Base-by-base conservation (phyloP, 306 rosid genomes). In the Senna siamea region DNA sequence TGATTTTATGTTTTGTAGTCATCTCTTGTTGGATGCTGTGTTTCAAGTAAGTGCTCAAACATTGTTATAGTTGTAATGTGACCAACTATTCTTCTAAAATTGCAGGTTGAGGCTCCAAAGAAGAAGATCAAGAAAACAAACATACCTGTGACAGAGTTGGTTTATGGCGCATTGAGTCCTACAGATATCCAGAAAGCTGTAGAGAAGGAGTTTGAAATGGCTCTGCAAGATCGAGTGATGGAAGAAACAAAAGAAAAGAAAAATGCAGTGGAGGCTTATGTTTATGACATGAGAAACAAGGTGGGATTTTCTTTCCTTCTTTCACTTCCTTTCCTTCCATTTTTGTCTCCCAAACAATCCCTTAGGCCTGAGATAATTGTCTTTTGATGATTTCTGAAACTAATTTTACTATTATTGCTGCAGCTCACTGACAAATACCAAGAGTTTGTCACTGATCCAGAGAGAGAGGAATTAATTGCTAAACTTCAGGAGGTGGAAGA, bases 201-300 rank as follows among this genome's bases (percentile, higher is more conserved):
- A 22, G 99, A 94, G 76, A 89, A 82, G 73, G 99, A 94, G 78
- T 92, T 82, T 75, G 99, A 94, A 83, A 94, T 94, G 99, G 99
- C 99, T 68, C 77, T 94, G 75, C 97, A 94, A 81, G 99, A 94
- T 67, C 88, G 97, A 9, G 95, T 94, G 23, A 94, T 94, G 96
- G 99, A 94, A 75, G 99, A 94, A 76, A 94, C 97, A 9, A 94
- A 94, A 67, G 99, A 94, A 80, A 89, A 82, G 89, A 94, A 94
- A 76, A 94, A 92, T 82, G 96, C 95, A 10, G 99, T 92, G 0
- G 96, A 94, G 87, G 89, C 99, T 11, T 94, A 92, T 70, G 99
- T 94, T 18, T 94, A 94, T 80, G 96, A 94, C 74, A 89, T 88
- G 96, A 88, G 97, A 78, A 94, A 92, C 82, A 94, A 94, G 92